phyloP scores from a whole-genome alignment of 2,329 filamentous ascomycete genomes.

The Fusarium subglutinans region DNA sequence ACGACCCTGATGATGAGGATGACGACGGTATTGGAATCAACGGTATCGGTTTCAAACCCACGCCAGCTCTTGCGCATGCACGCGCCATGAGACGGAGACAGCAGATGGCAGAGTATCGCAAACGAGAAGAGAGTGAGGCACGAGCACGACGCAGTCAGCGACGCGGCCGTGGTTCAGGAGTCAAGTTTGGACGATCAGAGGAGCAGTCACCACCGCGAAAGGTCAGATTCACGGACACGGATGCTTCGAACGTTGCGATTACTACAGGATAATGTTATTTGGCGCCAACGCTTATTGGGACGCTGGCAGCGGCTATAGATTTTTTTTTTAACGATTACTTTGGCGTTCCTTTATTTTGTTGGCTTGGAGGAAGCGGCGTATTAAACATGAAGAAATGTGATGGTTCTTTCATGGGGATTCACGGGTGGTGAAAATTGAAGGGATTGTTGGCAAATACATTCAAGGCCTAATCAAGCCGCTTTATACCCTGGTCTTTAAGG shows the following conservation, averaged over 20 bases:
- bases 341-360: conserved; percentile 25
- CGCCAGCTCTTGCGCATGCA: conserved; percentile 67
- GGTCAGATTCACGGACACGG: conserved; percentile 54
- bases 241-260: conserved; percentile 46
- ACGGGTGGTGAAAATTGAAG: background rate
- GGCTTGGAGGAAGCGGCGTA: background rate
- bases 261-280: conserved; percentile 43
- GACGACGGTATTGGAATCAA: conserved; percentile 75
- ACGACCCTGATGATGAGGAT: conserved; percentile 71
- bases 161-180: conserved; percentile 51
- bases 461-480: conserved; percentile 12
- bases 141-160: conserved; percentile 64
- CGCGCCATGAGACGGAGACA: conserved; percentile 65
- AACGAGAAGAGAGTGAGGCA: conserved; percentile 69
- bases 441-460: conserved; percentile 14
- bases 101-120: conserved; percentile 70
- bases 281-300: background rate
- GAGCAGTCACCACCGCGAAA: conserved; percentile 42
- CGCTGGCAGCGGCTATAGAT: background rate
- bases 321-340: conserved; percentile 10
- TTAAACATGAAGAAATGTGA: background rate
- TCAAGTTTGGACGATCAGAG: conserved; percentile 38
- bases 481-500: conserved; percentile 33
- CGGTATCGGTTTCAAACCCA: conserved; percentile 73
- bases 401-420: conserved; percentile 1